These are phyloP conservation scores for Cornus suecica DNA, from an alignment of 148 eudicot species.

Conservation along the genomic window DNA sequence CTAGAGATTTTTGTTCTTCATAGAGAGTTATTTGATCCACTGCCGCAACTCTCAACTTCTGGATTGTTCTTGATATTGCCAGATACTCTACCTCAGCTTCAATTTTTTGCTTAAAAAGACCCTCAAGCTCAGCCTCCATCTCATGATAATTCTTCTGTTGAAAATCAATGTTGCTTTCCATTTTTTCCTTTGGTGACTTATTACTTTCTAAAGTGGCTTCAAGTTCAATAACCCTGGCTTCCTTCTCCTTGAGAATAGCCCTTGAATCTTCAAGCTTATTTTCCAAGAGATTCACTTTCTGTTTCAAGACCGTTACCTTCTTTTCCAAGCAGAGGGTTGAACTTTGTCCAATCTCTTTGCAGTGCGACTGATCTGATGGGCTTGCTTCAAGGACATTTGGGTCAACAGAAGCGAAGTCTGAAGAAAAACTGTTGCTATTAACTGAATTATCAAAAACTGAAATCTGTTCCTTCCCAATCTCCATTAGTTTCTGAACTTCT, in stretches of 20 bases:
- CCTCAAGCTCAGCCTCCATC: constrained; percentile 56
- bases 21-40: constrained; percentile 33
- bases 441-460: constrained; percentile 31
- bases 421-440: constrained; percentile 12
- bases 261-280: constrained; percentile 51
- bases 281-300: constrained; percentile 31
- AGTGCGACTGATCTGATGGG: constrained; percentile 20
- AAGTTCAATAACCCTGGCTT: constrained; percentile 36
- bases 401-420: constrained; percentile 16
- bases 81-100: constrained; percentile 77
- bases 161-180: constrained; percentile 11
- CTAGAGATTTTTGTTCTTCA: constrained; percentile 34
- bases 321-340: constrained; percentile 8
- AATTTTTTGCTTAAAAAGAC: constrained; percentile 48
- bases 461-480: constrained; percentile 51
- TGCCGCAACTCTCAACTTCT: constrained; percentile 28
- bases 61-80: constrained; percentile 37
- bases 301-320: constrained; percentile 26
- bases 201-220: constrained; percentile 27
- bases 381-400: constrained; percentile 20
- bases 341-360: constrained; percentile 11
- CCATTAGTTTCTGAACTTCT: constrained; percentile 73
- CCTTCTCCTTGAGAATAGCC: constrained; percentile 36
- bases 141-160: constrained; percentile 24
- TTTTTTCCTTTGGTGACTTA: constrained; percentile 18